Conservation (phyloP, 805 yeast species). For the Hanseniaspora lachancei region DNA sequence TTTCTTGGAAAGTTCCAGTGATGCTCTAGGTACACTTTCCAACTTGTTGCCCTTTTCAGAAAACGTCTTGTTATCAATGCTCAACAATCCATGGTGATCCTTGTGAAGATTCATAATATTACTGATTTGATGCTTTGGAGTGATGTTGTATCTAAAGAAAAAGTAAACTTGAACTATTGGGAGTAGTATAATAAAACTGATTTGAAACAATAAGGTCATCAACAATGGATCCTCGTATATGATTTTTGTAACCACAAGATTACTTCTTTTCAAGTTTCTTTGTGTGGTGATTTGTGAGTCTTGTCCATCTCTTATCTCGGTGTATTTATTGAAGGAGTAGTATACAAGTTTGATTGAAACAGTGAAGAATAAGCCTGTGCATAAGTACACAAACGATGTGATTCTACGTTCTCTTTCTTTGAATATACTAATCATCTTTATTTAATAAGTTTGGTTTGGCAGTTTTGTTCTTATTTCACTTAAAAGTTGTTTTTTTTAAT, state of each 20-base stretch:
- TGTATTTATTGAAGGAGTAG: constrained; percentile 1
- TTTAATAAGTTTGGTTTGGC: not conserved
- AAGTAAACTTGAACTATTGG: constrained; percentile 15
- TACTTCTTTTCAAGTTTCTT: not conserved
- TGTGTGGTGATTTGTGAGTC: constrained; percentile 1
- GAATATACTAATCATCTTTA: not conserved
- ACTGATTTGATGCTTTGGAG: constrained; percentile 8
- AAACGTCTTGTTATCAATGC: not conserved
- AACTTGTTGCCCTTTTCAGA: not conserved
- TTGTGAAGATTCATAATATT: constrained; percentile 3
- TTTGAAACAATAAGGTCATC: constrained; percentile 18
- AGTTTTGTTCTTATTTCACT: not conserved
- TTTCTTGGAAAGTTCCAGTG: not conserved
- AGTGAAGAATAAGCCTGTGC: not conserved
- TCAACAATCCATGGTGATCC: not conserved
- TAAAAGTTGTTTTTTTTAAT: too few species aligned
- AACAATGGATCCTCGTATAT: constrained; percentile 14
- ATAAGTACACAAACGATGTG: not conserved
- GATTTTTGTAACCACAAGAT: not conserved
- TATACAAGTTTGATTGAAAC: constrained; percentile 5
- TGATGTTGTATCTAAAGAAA: constrained; percentile 9
- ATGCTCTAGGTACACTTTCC: not conserved
- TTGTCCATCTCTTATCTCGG: constrained; percentile 1
- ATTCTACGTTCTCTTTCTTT: constrained; percentile 3
- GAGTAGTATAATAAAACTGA: constrained; percentile 19